Evolutionary conservation across 495 filamentous ascomycete species (phyloP).

Genomic region (Pseudoneurospora amorphoporcata): DNA sequence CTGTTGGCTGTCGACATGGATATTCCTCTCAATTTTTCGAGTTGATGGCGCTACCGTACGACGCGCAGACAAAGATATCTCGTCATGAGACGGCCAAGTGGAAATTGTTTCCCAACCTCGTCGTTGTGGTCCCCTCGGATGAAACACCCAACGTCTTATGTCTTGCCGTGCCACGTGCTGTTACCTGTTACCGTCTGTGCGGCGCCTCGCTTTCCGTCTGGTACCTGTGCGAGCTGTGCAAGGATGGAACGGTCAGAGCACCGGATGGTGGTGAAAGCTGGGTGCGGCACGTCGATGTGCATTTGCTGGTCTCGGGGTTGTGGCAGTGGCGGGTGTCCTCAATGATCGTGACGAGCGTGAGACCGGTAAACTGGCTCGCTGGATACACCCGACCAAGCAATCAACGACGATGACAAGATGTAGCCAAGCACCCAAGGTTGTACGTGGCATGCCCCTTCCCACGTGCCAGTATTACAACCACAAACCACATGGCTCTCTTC

Average conservation of each 20-base stretch:
- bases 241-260: neutral
- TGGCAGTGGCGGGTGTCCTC: neutral
- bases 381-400: neutral
- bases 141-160: neutral
- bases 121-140: neutral
- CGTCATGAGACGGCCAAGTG: neutral
- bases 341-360: neutral
- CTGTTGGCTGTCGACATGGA: neutral
- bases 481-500: neutral
- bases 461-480: neutral
- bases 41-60: neutral
- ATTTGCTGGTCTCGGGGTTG: neutral
- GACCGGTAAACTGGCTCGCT: neutral
- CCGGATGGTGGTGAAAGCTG: neutral
- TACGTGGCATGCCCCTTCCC: neutral
- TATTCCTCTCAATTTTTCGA: neutral
- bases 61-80: neutral
- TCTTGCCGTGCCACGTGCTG: neutral
- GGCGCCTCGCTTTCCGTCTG: neutral
- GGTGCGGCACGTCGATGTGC: neutral
- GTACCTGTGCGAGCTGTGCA: neutral
- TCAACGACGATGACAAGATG: neutral
- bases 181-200: neutral
- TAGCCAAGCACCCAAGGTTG: neutral
- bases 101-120: neutral